These are phyloP conservation scores for Fremontodendron californicum DNA, from an alignment of 345 rosid genomes.

Conservation along the genomic window DNA sequence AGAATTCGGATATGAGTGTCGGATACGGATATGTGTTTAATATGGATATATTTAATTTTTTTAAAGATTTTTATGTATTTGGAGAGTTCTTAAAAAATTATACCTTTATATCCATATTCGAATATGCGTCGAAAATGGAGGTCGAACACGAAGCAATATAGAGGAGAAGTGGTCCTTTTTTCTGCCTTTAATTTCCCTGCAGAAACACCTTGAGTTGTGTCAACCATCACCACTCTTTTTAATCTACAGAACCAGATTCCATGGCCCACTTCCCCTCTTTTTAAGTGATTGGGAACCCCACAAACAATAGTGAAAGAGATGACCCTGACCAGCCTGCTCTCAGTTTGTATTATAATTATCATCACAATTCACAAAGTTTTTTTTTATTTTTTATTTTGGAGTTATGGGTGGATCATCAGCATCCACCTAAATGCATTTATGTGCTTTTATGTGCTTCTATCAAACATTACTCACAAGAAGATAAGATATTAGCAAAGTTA, in stretches of 20 bases:
- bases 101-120: too few species aligned
- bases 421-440: constrained; percentile 29
- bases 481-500: constrained; percentile 13
- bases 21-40: too few species aligned
- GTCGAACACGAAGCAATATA: too few species aligned
- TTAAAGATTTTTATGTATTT: too few species aligned
- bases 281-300: constrained; percentile 5
- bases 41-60: too few species aligned
- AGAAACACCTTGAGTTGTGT: constrained; percentile 1
- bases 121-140: too few species aligned
- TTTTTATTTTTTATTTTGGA: neutral
- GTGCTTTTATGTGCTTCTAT: constrained; percentile 4
- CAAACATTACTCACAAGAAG: constrained; percentile 8
- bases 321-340: neutral
- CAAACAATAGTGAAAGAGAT: neutral
- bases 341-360: neutral
- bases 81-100: too few species aligned
- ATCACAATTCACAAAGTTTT: neutral
- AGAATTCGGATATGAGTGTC: too few species aligned
- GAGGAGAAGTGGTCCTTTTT: neutral
- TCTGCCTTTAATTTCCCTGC: constrained; percentile 12
- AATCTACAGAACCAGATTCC: constrained; percentile 26
- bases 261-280: constrained; percentile 8
- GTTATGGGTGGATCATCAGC: constrained; percentile 25
- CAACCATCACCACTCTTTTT: constrained; percentile 7